Evolutionary conservation across 768 basidiomycete species (phyloP), one percentile per base, ranked within the genome.

Genomic region (Gloeophyllum trabeum): DNA sequence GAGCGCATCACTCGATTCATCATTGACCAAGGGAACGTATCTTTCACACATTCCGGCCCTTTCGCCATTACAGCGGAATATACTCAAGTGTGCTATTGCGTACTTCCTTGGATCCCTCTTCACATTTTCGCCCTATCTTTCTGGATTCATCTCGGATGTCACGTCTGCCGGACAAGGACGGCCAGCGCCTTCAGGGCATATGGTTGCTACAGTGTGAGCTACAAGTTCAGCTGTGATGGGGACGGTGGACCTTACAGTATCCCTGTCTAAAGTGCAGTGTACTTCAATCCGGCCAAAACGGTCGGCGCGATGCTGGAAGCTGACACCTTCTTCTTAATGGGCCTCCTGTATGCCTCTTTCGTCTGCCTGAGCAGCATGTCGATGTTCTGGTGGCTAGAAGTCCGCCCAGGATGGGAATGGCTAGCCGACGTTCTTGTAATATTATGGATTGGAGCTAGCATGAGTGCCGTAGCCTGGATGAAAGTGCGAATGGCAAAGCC

Each of bases 261-360:
- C 28, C 28, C 28, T 10, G 3, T 43, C 37, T 25, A 24, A 50
- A 81, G 86, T 45, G 76, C 76, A 4, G 84, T 88, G 0, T 92
- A 97, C 60, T 97, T 79, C 59, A 90, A 93, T 51, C 94, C 94
- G 3, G 92, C 92, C 21, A 92, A 94, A 54, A 92, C 90, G 0
- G 65, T 85, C 4, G 96, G 94, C 4, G 84, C 73, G 0, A 98
- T 98, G 92, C 59, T 94, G 32, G 89, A 97, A 55, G 89, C 93
- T 6, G 80, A 90, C 51, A 62, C 84, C 4, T 92, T 74, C 58
- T 96, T 87, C 54, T 50, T 84, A 24, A 62, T 77, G 51, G 79
- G 81, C 1, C 64, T 88, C 34, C 38, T 81, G 0, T 85, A 84
- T 48, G 73, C 91, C 3, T 70, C 82, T 0, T 61, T 82, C 44